Evolutionary conservation across 73 alveolate genomes (phyloP), one percentile per base, ranked within the genome.

Genomic region (Blepharisma stoltei): DNA sequence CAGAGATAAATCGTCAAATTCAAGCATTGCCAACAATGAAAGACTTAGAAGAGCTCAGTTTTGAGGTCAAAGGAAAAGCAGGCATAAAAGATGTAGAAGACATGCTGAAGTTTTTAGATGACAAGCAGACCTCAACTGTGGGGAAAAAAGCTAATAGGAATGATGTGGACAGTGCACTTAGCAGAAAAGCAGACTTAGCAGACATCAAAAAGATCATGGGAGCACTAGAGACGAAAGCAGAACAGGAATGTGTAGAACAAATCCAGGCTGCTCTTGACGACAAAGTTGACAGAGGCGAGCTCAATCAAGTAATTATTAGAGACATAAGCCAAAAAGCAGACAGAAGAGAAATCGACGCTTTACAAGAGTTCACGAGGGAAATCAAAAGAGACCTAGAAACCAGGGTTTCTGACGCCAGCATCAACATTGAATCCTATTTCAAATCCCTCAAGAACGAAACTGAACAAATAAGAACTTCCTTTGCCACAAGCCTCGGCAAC

Each of bases 221-320:
- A 14, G 73, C 73, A 2, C 46, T 60, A 9, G 73, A 60, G 45
- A 38, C 23, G 1, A 60, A 60, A 60, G 73, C 73, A 9, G 73
- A 60, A 25, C 23, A 60, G 18, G 23, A 38, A 8, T 38, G 14
- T 60, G 14, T 60, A 14, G 73, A 60, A 60, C 73, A 60, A 25
- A 8, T 60, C 14, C 73, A 60, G 2, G 73, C 73, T 1, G 73
- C 14, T 18, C 38, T 60, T 8, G 46, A 60, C 2, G 48, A 60
- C 18, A 60, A 60, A 60, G 73, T 60, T 60, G 73, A 60, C 5
- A 60, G 73, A 60, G 23, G 48, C 45, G 73, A 60, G 18, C 14
- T 60, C 2, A 60, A n/a, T 2, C 73, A 60, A 14, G 45, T 60
- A 9, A 18, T 60, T 9, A n/a, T 60, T 60, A n/a, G 46, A 25